Evolutionary conservation across 148 eudicot genomes (phyloP).

Genomic region (Nepenthes mirabilis): DNA sequence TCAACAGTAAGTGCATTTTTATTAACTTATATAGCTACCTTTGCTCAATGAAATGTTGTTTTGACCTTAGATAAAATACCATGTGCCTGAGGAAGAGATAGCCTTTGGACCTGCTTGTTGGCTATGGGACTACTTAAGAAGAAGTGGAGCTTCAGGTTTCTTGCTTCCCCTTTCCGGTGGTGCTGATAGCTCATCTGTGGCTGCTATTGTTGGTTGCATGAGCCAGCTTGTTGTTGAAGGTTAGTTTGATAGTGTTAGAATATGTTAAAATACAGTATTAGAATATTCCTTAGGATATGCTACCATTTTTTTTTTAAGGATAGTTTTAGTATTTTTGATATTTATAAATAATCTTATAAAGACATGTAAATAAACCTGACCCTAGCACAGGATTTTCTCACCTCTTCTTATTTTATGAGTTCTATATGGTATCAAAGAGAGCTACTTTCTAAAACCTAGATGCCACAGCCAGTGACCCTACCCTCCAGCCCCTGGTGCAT

Average conservation of each 20-base stretch:
- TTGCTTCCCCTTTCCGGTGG: conserved; percentile 98
- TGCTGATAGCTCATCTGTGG: conserved; percentile 98
- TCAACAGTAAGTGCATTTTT: neutral
- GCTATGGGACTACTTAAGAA: conserved; percentile 96
- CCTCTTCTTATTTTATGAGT: too few relatives aligned
- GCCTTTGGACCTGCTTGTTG: conserved; percentile 97
- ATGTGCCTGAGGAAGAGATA: conserved; percentile 91
- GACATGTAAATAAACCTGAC: too few relatives aligned
- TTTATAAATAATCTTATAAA: too few relatives aligned
- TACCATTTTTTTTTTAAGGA: too few relatives aligned
- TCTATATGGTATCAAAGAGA: too few relatives aligned
- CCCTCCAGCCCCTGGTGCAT: too few relatives aligned
- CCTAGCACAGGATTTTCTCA: too few relatives aligned
- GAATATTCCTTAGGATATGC: too few relatives aligned
- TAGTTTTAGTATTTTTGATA: too few relatives aligned
- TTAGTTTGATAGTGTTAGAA: conserved; percentile 7
- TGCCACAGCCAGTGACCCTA: too few relatives aligned
- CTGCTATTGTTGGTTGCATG: conserved; percentile 98
- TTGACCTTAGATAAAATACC: conserved; percentile 65
- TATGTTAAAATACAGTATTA: too few relatives aligned
- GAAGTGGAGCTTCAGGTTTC: conserved; percentile 99
- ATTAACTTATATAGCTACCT: neutral
- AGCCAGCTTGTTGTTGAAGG: conserved; percentile 98
- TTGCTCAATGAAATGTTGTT: conserved; percentile 1
- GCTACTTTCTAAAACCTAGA: too few relatives aligned